Percentiles rank a stretch among this genome's conserved stretches.
Evolutionary conservation across 352 stramenopile genomes (phyloP).

Genomic region (Nothophytophthora sp.): DNA sequence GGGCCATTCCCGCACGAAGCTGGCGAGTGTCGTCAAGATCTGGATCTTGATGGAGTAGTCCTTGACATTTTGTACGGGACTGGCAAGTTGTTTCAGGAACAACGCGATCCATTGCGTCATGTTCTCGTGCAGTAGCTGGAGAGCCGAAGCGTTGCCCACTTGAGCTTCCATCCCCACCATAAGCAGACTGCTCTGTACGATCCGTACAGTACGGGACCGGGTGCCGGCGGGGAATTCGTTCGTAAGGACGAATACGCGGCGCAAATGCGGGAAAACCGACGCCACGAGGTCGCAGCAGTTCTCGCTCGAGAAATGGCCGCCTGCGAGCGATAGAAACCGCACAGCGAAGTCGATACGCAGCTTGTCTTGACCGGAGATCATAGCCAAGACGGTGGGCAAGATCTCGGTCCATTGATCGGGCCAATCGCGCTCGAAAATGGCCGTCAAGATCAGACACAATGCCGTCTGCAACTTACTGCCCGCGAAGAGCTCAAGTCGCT

Average conservation of each 20-base stretch:
- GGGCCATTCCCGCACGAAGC: conserved; percentile 83
- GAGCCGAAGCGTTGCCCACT: conserved; percentile 59
- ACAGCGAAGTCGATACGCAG: conserved; percentile 70
- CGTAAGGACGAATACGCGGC: conserved; percentile 53
- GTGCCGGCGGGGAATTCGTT: conserved; percentile 52
- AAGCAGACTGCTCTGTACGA: conserved; percentile 75
- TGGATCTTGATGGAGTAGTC: conserved; percentile 79
- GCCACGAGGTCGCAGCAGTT: conserved; percentile 79
- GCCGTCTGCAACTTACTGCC: conserved; percentile 82
- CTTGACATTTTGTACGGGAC: conserved; percentile 46
- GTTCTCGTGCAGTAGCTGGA: conserved; percentile 66
- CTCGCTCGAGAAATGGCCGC: conserved; percentile 77
- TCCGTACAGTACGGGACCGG: conserved; percentile 60
- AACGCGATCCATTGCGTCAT: conserved; percentile 71
- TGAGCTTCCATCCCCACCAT: conserved; percentile 87
- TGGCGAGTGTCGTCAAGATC: conserved; percentile 68
- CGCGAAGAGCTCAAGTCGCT: conserved; percentile 55
- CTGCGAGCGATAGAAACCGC: conserved; percentile 72
- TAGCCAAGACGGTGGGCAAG: conserved; percentile 57
- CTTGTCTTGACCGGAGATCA: conserved; percentile 55
- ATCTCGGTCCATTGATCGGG: conserved; percentile 83
- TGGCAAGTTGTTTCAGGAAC: conserved; percentile 55
- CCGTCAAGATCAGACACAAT: conserved; percentile 71
- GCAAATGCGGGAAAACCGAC: conserved; percentile 73
- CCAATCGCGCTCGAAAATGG: conserved; percentile 85